These are phyloP conservation scores for Gleditsia sinensis DNA, from an alignment of 306 rosid genomes.

Conservation along the genomic window DNA sequence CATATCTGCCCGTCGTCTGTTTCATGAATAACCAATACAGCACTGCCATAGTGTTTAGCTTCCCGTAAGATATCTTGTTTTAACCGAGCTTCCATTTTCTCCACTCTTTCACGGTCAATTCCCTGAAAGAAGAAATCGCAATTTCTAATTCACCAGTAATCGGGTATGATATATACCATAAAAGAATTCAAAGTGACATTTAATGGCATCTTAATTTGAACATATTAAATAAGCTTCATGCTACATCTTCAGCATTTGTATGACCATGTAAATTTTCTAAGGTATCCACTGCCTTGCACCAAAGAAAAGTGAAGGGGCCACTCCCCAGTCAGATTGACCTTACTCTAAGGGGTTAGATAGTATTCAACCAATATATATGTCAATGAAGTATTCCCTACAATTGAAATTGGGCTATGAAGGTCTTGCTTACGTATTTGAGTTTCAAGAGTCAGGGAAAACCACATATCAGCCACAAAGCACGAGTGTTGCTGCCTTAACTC, in stretches of 20 bases:
- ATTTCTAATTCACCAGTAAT: conserved; percentile 37
- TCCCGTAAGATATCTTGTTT: conserved; percentile 88
- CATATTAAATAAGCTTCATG: neutral
- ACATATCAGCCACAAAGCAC: neutral
- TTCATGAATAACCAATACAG: conserved; percentile 93
- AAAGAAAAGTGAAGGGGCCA: neutral
- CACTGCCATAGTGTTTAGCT: conserved; percentile 77
- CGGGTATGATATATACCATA: neutral
- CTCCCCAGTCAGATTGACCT: neutral
- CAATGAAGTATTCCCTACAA: neutral
- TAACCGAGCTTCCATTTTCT: conserved; percentile 89
- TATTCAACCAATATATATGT: neutral
- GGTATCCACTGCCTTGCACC: conserved; percentile 7
- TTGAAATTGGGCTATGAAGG: neutral
- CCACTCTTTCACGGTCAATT: conserved; percentile 85
- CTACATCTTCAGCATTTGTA: conserved; percentile 4
- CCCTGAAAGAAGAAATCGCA: conserved; percentile 59
- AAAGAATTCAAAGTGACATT: conserved; percentile 18
- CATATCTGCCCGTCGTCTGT: conserved; percentile 75
- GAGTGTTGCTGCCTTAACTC: neutral
- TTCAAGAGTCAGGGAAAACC: conserved; percentile 2
- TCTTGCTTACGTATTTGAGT: neutral
- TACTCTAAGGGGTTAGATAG: neutral
- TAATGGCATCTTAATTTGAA: conserved; percentile 10
- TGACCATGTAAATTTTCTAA: conserved; percentile 10